Evolutionary conservation across 805 yeast genomes (phyloP).

Genomic region (Priceomyces carsonii): DNA sequence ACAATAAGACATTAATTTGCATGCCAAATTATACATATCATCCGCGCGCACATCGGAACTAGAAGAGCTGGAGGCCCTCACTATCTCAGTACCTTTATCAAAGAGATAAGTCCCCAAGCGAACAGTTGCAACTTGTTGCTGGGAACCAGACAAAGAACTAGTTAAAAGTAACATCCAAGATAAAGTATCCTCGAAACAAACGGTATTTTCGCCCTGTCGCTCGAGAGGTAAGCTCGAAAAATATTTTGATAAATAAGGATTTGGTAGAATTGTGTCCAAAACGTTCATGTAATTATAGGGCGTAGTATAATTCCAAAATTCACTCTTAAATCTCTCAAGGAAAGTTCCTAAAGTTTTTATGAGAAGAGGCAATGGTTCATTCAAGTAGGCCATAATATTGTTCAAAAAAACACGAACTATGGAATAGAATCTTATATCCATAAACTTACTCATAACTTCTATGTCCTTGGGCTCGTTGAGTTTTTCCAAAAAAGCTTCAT

Average conservation of each 20-base stretch:
- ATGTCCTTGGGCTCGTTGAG: conserved; percentile 31
- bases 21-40: conserved; percentile 4
- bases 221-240: conserved; percentile 20
- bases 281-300: conserved; percentile 58
- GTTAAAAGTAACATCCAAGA: conserved; percentile 56
- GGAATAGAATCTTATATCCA: conserved; percentile 33
- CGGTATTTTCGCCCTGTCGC: conserved; percentile 8
- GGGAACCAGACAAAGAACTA: conserved; percentile 46
- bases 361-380: conserved; percentile 52
- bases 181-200: conserved; percentile 32
- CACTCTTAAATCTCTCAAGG: conserved; percentile 39
- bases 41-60: background rate
- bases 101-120: conserved; percentile 46
- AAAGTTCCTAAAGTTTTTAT: conserved; percentile 52
- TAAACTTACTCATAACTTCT: conserved; percentile 26
- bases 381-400: conserved; percentile 52
- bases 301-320: conserved; percentile 56
- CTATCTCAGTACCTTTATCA: background rate
- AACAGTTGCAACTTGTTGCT: conserved; percentile 53
- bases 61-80: background rate
- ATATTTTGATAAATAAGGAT: conserved; percentile 45
- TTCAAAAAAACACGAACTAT: conserved; percentile 46
- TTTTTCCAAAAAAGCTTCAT: conserved; percentile 30
- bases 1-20: conserved; percentile 15
- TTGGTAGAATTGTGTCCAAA: conserved; percentile 59